phyloP scores from a whole-genome alignment of 139 green algal genomes.

The Diplosphaera chodatii region DNA sequence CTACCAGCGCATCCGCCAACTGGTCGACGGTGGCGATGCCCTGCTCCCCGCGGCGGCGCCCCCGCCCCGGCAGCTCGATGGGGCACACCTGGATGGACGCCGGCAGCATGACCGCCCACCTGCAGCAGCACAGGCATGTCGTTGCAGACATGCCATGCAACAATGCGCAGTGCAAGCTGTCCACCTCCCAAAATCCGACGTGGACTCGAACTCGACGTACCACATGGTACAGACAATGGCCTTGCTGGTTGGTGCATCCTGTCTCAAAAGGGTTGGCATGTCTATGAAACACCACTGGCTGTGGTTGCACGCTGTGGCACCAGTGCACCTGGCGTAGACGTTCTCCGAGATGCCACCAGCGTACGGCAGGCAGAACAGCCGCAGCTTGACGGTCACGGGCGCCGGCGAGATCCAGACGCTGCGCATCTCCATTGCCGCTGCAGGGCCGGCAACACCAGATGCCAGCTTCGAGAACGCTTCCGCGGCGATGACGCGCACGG shows the following conservation, averaged over 20 bases:
- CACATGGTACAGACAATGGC: no score
- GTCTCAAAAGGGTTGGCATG: no score
- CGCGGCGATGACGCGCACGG: slow-evolving; percentile 7
- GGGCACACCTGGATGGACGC: slow-evolving; percentile 39
- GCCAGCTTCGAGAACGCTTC: slow-evolving; percentile 16
- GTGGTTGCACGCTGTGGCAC: not conserved
- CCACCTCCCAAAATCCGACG: no score
- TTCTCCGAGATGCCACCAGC: slow-evolving; percentile 40
- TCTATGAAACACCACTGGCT: no score
- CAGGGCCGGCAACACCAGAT: not conserved
- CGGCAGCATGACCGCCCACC: slow-evolving; percentile 33
- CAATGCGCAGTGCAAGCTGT: no score
- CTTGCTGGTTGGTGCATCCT: no score
- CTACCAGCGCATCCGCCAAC: slow-evolving; percentile 17
- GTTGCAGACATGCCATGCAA: not conserved
- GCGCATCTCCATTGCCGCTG: not conserved
- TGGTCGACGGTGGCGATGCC: slow-evolving; percentile 2
- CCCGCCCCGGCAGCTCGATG: slow-evolving; percentile 34
- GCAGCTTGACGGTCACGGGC: slow-evolving; percentile 26
- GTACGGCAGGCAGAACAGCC: slow-evolving; percentile 43
- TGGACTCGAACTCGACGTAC: no score
- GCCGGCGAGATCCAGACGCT: slow-evolving; percentile 16
- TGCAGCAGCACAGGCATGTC: not conserved
- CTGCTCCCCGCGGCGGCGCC: slow-evolving; percentile 18
- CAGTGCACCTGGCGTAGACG: slow-evolving; percentile 24